Evolutionary conservation across 2,329 filamentous ascomycete species (phyloP), one percentile per base, ranked within the genome.

Genomic region (Nothopassalora personata): DNA sequence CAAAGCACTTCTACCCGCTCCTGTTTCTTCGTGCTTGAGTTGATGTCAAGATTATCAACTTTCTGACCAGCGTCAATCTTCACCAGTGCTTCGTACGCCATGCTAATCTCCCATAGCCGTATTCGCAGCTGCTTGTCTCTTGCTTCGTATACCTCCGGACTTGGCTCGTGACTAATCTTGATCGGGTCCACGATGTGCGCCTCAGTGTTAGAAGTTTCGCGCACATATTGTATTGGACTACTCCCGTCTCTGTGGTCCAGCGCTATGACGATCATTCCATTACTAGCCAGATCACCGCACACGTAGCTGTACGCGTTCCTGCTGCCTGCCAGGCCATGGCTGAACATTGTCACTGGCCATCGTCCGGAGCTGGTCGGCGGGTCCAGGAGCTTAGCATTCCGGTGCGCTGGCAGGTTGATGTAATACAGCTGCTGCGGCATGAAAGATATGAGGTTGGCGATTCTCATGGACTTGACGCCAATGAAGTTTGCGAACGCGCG

Each of bases 231-330:
- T n/a, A 90, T 80, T 1, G 90, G 87, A 2, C 88, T 82, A 70
- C 88, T 92, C 54, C 90, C 89, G 68, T 96, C 91, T 48, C 91
- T 83, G 70, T 95, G 91, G 68, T 95, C 91, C 0, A 89, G 85
- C 58, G 89, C 91, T 55, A 93, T 77, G 1, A 95, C 90, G 7
- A 94, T 84, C 23, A 92, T 80, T 45, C 91, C 91, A 68, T 94
- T 86, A 19, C 88, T 91, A 4, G 91, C 89, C 30, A 96, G 76
- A 0, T 89, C 90, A 15, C 89, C 89, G 18, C 83, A 87, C 27
- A 95, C 76, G 69, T 92, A 87, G n/a, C 89, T 93, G 76, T 96
- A 96, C 10, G 89, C 85, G 68, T 94, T 94, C 64, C 89, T 83
- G 60, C 84, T 87, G 39, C 91, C 91, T 39, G 89, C 91, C 1